phyloP scores from a whole-genome alignment of 2,329 filamentous ascomycete genomes.

The Colletotrichum paranaense region DNA sequence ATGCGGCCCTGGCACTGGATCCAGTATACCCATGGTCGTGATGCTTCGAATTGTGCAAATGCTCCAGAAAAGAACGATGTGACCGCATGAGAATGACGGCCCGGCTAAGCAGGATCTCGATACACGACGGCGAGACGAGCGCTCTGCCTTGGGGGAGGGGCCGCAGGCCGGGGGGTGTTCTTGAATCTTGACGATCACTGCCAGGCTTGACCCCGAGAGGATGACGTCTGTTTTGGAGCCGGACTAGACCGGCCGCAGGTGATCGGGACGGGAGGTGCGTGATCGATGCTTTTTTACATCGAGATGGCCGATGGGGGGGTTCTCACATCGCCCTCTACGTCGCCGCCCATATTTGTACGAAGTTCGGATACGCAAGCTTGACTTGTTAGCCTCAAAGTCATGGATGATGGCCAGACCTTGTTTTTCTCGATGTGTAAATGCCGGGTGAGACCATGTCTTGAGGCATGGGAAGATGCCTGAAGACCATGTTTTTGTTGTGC shows the following conservation, averaged over 20 bases:
- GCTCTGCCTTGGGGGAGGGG: neutral
- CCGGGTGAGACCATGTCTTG: constrained; percentile 24
- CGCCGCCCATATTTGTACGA: neutral
- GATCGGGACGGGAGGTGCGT: constrained; percentile 30
- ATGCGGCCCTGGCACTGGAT: constrained; percentile 26
- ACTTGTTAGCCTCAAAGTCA: neutral
- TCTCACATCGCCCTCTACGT: constrained; percentile 30
- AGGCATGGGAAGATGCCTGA: constrained; percentile 25
- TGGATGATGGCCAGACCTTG: constrained; percentile 10
- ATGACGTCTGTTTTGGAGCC: constrained; percentile 32
- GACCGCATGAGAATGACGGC: constrained; percentile 17
- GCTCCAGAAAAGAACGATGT: constrained; percentile 18
- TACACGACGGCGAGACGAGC: constrained; percentile 17
- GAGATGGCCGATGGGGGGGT: constrained; percentile 10
- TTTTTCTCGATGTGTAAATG: constrained; percentile 9
- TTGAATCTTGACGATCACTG: constrained; percentile 28
- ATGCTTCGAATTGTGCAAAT: constrained; percentile 18
- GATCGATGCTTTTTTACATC: constrained; percentile 32
- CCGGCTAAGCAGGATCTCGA: constrained; percentile 27
- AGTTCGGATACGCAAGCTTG: neutral
- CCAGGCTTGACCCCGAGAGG: constrained; percentile 24
- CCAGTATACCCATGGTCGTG: constrained; percentile 9
- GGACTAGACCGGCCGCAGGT: constrained; percentile 25
- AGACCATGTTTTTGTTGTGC: constrained; percentile 26
- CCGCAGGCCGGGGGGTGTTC: constrained; percentile 20